These are phyloP conservation scores for Heteromeles arbutifolia DNA, from an alignment of 306 rosid genomes.

Conservation along the genomic window DNA sequence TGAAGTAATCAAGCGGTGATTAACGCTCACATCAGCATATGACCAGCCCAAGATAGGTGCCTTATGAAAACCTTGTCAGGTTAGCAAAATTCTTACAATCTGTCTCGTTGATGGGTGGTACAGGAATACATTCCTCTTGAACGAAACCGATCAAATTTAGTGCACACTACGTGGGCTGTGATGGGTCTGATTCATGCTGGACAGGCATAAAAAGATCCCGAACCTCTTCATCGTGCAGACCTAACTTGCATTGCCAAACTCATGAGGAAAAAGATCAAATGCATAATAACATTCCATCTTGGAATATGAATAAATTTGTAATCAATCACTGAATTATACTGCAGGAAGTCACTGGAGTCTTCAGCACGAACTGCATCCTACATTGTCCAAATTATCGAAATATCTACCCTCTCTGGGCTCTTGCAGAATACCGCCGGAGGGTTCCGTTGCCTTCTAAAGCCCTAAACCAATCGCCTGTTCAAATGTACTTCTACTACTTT, in stretches of 20 bases:
- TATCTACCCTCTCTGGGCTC: constrained; percentile 56
- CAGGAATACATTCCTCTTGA: constrained; percentile 45
- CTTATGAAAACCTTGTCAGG: too few species aligned
- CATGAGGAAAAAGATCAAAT: background rate
- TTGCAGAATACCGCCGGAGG: constrained; percentile 47
- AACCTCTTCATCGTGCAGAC: constrained; percentile 50
- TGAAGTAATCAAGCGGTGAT: too few species aligned
- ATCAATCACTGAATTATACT: background rate
- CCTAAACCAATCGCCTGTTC: background rate
- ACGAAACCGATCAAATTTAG: constrained; percentile 47
- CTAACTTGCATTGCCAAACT: background rate
- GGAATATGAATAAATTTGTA: too few species aligned
- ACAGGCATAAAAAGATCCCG: constrained; percentile 41
- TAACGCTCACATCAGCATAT: too few species aligned
- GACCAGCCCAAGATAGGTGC: too few species aligned
- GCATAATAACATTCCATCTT: background rate
- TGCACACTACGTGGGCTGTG: constrained; percentile 66
- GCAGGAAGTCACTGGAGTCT: constrained; percentile 44
- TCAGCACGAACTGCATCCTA: constrained; percentile 42
- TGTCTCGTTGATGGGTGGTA: background rate
- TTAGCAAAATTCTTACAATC: background rate
- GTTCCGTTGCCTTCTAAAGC: constrained; percentile 33
- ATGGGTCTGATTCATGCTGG: constrained; percentile 55
- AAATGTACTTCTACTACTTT: too few species aligned
- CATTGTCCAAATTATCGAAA: constrained; percentile 60